Evolutionary conservation across 345 rosid genomes (phyloP).

Genomic region (Lagerstroemia speciosa): DNA sequence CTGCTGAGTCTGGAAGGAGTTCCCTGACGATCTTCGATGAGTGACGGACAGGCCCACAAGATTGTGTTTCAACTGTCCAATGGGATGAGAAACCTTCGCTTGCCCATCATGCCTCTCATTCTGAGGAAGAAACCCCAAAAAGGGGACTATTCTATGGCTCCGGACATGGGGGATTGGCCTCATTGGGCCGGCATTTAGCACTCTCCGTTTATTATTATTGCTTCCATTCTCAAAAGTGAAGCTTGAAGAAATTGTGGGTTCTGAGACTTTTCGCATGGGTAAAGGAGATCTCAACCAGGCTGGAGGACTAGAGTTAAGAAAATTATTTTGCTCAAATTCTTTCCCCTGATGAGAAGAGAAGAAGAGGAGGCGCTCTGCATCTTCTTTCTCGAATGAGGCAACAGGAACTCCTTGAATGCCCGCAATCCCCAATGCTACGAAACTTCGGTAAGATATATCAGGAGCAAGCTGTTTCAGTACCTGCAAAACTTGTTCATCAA

Average conservation of each 20-base stretch:
- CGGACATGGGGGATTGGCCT: constrained; percentile 87
- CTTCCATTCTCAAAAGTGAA: constrained; percentile 36
- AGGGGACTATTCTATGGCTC: constrained; percentile 71
- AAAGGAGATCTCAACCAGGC: constrained; percentile 79
- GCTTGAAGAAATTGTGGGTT: constrained; percentile 24
- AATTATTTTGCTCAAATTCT: constrained; percentile 23
- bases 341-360: constrained; percentile 45
- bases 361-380: constrained; percentile 87
- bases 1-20: constrained; percentile 86
- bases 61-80: constrained; percentile 57
- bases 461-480: constrained; percentile 91
- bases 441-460: constrained; percentile 78
- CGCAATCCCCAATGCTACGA: constrained; percentile 88
- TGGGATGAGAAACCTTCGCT: constrained; percentile 50
- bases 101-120: constrained; percentile 64
- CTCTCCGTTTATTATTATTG: constrained; percentile 29
- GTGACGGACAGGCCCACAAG: constrained; percentile 38
- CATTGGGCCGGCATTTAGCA: constrained; percentile 54
- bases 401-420: constrained; percentile 94
- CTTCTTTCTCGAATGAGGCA: constrained; percentile 95
- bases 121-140: constrained; percentile 63
- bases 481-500: constrained; percentile 23
- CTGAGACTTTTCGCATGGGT: constrained; percentile 62
- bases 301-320: constrained; percentile 38
- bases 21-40: constrained; percentile 66